A percentile compares a stretch with the other conserved stretches of the same genome.
Conservation (phyloP, 2,329 filamentous ascomycete species). For the Fusarium mexicanum region DNA sequence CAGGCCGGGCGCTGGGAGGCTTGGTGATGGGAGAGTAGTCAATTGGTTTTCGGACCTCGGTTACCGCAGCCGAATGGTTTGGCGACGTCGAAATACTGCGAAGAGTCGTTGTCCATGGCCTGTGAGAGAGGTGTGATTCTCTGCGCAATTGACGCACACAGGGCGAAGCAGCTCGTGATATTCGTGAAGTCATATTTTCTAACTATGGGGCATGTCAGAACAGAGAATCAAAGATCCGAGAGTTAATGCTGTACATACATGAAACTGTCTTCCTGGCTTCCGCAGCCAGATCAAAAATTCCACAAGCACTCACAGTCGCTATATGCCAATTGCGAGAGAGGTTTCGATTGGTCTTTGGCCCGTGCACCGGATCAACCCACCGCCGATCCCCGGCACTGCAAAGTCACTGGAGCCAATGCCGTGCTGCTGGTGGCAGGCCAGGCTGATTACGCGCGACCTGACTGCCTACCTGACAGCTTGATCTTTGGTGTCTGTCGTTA, state of each 20-base stretch:
- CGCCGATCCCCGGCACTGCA: constrained; percentile 31
- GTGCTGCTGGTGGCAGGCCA: constrained; percentile 30
- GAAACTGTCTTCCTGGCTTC: constrained; percentile 14
- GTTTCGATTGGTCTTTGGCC: constrained; percentile 1
- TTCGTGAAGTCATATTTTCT: constrained; percentile 37
- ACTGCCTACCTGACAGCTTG: constrained; percentile 43
- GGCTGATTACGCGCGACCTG: constrained; percentile 47
- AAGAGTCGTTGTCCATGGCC: constrained; percentile 32
- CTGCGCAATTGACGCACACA: constrained; percentile 42
- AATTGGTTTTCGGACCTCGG: constrained; percentile 50
- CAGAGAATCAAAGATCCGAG: background rate
- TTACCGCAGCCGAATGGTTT: constrained; percentile 39
- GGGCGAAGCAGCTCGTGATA: constrained; percentile 31
- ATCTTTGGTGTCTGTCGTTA: constrained; percentile 24
- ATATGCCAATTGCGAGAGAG: constrained; percentile 15
- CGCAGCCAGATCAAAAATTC: constrained; percentile 35
- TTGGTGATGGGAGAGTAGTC: constrained; percentile 73
- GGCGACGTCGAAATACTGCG: constrained; percentile 44
- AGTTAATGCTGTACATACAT: constrained; percentile 16
- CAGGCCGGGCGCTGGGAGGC: constrained; percentile 85
- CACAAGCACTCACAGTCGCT: constrained; percentile 8
- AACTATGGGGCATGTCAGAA: background rate
- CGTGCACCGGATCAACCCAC: constrained; percentile 42
- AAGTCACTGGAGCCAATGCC: constrained; percentile 23
- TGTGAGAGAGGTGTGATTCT: constrained; percentile 21